Evolutionary conservation across 805 yeast genomes (phyloP), one percentile per base, ranked within the genome.

Genomic region (Hanseniaspora jakobsenii): DNA sequence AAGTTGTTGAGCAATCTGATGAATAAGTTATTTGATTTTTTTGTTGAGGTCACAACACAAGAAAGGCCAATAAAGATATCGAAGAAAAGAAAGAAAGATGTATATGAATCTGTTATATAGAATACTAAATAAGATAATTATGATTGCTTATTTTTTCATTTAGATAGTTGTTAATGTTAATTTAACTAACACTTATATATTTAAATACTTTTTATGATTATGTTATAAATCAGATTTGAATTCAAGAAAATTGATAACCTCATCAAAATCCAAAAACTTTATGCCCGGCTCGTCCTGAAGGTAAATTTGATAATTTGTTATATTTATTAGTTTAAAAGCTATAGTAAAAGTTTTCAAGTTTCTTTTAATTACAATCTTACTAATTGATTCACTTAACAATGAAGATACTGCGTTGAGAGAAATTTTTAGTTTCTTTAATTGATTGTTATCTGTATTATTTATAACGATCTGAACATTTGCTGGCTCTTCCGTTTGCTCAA

Each of bases 1-100:
- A 44, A 17, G 45, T 42, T 9, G 39, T 48, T 7, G 47, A 34
- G 6, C 44, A 40, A n/a, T 45, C 36, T 9, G 48, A 47, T 23
- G 50, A 45, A 28, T 42, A 39, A 3, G 39, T 17, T 31, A 9
- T 31, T 31, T 6, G 39, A 7, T 26, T 24, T 12, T 13, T 19
- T 24, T 4, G 21, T 7, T 10, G 6, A 7, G 10, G 27, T 7
- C 10, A 24, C 27, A 7, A 10, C 10, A 24, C 6, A 10, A 7
- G 10, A 24, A 7, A 6, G 6, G 10, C 10, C 10, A 24, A 10
- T 24, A 7, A 6, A 7, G 10, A 6, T 24, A n/a, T n/a, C n/a
- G n/a, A n/a, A n/a, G n/a, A n/a, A n/a, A n/a, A n/a, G n/a, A n/a
- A n/a, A n/a, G n/a, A n/a, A n/a, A n/a, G n/a, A n/a, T n/a, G n/a